Evolutionary conservation across 805 yeast genomes (phyloP).

Genomic region (Hanseniaspora guilliermondii): DNA sequence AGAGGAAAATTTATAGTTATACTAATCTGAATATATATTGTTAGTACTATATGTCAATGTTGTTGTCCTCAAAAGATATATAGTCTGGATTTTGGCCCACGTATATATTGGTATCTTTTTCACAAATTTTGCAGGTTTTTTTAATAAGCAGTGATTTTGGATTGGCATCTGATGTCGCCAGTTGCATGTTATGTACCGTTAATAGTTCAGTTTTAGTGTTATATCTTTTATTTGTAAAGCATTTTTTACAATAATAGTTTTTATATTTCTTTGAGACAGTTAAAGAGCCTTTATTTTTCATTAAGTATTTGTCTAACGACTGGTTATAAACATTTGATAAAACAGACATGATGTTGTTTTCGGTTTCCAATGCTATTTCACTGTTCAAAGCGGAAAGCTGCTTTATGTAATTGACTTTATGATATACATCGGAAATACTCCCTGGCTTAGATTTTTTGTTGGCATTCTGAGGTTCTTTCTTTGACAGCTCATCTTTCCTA

Average conservation of each 20-base stretch:
- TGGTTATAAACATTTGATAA: conserved; percentile 9
- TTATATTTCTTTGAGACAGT: conserved; percentile 1
- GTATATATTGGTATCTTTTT: background rate
- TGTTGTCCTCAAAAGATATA: conserved; percentile 10
- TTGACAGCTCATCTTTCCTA: background rate
- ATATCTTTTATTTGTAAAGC: conserved; percentile 6
- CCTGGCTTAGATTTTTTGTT: background rate
- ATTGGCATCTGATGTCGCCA: background rate
- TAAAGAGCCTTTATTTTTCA: conserved; percentile 5
- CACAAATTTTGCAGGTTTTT: conserved; percentile 5
- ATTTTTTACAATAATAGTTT: conserved; percentile 8
- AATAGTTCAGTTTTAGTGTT: background rate
- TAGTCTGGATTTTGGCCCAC: conserved; percentile 9
- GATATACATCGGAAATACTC: conserved; percentile 2
- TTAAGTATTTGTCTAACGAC: background rate
- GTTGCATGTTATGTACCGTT: conserved; percentile 3
- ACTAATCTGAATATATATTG: background rate
- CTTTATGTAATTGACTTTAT: conserved; percentile 6
- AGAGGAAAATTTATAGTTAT: background rate
- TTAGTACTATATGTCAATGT: background rate
- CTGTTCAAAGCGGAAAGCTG: background rate
- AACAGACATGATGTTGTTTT: background rate
- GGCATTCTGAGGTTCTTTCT: background rate
- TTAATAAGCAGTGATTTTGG: conserved; percentile 1
- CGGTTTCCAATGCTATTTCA: background rate